Percentiles rank a stretch among this genome's conserved stretches.
These are phyloP conservation scores for Beauveria bassiana DNA, from an alignment of 2,329 filamentous ascomycete genomes.

Conservation along the genomic window DNA sequence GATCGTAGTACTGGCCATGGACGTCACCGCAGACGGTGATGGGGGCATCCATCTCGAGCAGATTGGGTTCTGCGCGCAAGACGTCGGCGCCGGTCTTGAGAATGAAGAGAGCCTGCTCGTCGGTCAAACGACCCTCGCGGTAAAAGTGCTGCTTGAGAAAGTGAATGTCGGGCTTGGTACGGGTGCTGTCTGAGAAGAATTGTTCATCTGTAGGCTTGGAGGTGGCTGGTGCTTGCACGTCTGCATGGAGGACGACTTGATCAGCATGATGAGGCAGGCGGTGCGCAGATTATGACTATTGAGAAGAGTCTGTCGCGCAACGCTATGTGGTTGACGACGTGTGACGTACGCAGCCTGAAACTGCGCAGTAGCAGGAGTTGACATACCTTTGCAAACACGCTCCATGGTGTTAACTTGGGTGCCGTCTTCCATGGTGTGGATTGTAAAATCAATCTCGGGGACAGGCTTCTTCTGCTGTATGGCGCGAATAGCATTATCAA, in stretches of 20 bases:
- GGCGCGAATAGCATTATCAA: conserved; percentile 87
- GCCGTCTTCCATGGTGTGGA: conserved; percentile 98
- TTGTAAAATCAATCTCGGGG: conserved; percentile 96
- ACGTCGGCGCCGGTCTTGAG: conserved; percentile 81
- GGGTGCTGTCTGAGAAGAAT: conserved; percentile 83
- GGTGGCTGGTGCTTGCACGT: conserved; percentile 96
- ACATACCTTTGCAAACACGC: conserved; percentile 93
- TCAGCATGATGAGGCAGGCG: neutral
- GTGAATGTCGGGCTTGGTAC: conserved; percentile 79
- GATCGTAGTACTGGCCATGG: conserved; percentile 96
- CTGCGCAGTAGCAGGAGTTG: neutral
- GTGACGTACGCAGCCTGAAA: neutral
- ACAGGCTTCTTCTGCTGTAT: conserved; percentile 92
- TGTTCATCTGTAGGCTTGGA: conserved; percentile 86
- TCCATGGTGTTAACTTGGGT: conserved; percentile 91
- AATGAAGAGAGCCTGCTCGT: conserved; percentile 96
- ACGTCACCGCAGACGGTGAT: conserved; percentile 98
- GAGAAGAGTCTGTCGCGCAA: neutral
- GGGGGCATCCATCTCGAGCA: conserved; percentile 98
- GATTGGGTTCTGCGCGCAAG: conserved; percentile 82
- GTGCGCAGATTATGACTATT: neutral
- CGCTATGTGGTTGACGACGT: neutral
- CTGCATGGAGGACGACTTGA: conserved; percentile 38
- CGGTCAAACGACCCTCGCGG: conserved; percentile 89
- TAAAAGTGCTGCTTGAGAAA: conserved; percentile 99